Evolutionary conservation across 176 grass and related monocot genomes (phyloP).

Genomic region (Coix lacrymajobi): DNA sequence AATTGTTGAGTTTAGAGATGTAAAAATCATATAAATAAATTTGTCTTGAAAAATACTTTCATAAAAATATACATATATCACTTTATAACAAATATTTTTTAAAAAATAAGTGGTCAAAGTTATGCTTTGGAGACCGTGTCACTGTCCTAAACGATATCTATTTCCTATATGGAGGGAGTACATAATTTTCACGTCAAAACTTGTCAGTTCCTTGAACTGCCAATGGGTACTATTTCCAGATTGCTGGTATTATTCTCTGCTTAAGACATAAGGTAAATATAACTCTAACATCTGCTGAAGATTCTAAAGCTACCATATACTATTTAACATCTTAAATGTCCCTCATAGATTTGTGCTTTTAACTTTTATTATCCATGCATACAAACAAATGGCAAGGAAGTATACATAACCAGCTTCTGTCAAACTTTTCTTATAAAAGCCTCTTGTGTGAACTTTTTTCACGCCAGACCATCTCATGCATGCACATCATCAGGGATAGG

Average conservation of each 20-base stretch:
- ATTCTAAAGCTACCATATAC: neutral
- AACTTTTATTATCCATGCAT: neutral
- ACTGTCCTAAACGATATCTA: no score
- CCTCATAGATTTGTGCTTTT: neutral
- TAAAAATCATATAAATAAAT: no score
- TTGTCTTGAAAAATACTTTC: no score
- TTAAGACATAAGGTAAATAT: neutral
- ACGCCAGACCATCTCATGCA: neutral
- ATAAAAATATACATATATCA: no score
- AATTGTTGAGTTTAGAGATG: no score
- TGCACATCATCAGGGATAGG: neutral
- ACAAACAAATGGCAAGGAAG: neutral
- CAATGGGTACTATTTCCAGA: neutral
- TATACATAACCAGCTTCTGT: neutral
- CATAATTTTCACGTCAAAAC: neutral
- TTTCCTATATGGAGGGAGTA: no score
- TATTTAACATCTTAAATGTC: neutral
- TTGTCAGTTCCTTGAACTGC: neutral
- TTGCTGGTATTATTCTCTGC: neutral
- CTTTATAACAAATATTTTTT: no score
- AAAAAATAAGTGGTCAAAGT: no score
- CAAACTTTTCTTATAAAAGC: neutral
- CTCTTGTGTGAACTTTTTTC: neutral
- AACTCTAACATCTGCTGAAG: neutral
- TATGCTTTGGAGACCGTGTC: no score